phyloP scores from a whole-genome alignment of 2,329 filamentous ascomycete species.

The Cladosporium sp. region DNA sequence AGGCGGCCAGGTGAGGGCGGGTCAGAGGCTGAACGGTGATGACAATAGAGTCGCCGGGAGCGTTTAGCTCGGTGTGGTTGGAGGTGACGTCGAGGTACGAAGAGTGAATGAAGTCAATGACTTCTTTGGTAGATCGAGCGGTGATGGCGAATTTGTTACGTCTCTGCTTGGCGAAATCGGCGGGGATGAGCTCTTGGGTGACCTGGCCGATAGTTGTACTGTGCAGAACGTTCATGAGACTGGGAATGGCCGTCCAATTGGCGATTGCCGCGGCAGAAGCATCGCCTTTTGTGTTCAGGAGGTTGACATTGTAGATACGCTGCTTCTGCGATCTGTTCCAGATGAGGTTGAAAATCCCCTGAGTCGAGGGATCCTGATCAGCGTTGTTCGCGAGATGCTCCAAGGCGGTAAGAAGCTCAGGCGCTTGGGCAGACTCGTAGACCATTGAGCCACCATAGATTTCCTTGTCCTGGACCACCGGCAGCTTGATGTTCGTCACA shows the following conservation, averaged over 20 bases:
- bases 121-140: constrained; percentile 8
- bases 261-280: constrained; percentile 10
- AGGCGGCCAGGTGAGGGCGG: constrained; percentile 18
- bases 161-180: constrained; percentile 15
- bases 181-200: constrained; percentile 16
- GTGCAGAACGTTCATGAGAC: constrained; percentile 15
- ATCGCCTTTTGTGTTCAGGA: constrained; percentile 20
- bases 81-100: constrained; percentile 12
- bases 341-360: constrained; percentile 20
- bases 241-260: constrained; percentile 17
- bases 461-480: constrained; percentile 18
- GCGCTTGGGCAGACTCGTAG: constrained; percentile 14
- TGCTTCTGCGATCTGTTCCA: constrained; percentile 17
- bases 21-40: constrained; percentile 21
- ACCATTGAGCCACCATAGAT: constrained; percentile 24
- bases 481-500: constrained; percentile 24
- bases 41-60: constrained; percentile 10
- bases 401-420: constrained; percentile 17
- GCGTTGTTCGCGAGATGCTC: constrained; percentile 9
- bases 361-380: constrained; percentile 11
- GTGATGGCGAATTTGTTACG: constrained; percentile 22
- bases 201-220: constrained; percentile 16
- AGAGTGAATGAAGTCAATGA: constrained; percentile 18
- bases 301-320: constrained; percentile 16
- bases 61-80: constrained; percentile 12